Conservation (phyloP, 495 filamentous ascomycete species). For the Daldinia loculata region DNA sequence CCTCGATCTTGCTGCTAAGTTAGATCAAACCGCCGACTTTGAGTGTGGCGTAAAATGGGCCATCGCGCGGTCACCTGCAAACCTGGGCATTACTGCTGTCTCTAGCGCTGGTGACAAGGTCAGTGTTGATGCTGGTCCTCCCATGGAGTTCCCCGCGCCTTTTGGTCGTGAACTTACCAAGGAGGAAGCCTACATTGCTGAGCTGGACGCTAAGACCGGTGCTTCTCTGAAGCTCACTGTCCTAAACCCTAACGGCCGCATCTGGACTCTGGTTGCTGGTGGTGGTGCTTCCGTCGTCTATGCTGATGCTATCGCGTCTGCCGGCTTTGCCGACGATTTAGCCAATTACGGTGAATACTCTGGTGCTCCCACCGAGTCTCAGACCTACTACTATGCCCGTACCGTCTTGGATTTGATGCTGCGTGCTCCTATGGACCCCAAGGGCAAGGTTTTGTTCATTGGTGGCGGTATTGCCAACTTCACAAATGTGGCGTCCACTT, state of each 20-base stretch:
- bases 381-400: constrained; percentile 97
- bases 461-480: constrained; percentile 99
- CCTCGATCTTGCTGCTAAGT: constrained; percentile 97
- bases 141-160: constrained; percentile 98
- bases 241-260: constrained; percentile 86
- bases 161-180: constrained; percentile 98
- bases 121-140: constrained; percentile 94
- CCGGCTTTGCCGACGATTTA: constrained; percentile 93
- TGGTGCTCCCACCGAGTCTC: constrained; percentile 95
- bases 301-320: constrained; percentile 96
- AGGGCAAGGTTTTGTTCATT: constrained; percentile 99
- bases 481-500: constrained; percentile 95
- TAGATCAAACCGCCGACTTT: constrained; percentile 99
- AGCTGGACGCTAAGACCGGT: constrained; percentile 98
- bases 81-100: constrained; percentile 76
- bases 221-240: constrained; percentile 98
- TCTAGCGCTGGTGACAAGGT: constrained; percentile 73
- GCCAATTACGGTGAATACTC: constrained; percentile 99
- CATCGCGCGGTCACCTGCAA: constrained; percentile 85
- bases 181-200: constrained; percentile 98
- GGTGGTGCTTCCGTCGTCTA: constrained; percentile 99
- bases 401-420: constrained; percentile 99
- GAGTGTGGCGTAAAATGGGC: constrained; percentile 99
- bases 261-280: constrained; percentile 99
- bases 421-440: constrained; percentile 80